phyloP scores from a whole-genome alignment of 345 rosid species.

The Eucalyptus curtisii region DNA sequence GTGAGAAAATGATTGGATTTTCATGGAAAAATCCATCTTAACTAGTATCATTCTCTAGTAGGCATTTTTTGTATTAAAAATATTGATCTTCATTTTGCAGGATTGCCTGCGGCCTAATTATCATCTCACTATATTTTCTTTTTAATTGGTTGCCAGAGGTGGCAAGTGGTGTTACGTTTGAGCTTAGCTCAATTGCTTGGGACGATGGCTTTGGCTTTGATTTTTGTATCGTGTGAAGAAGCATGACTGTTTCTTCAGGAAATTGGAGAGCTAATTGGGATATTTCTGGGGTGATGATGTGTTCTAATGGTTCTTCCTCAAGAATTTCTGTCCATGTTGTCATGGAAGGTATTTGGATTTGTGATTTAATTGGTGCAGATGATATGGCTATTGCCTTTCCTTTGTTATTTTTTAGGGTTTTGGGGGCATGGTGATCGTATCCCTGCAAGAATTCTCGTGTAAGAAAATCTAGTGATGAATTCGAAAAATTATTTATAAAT shows the following conservation, averaged over 20 bases:
- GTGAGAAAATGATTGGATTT: background rate
- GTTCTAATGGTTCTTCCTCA: background rate
- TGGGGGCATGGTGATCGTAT: background rate
- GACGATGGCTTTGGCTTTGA: background rate
- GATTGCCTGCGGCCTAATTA: background rate
- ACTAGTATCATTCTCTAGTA: too few relatives aligned
- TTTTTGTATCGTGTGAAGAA: background rate
- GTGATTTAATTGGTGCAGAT: background rate
- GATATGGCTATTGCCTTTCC: background rate
- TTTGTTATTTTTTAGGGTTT: background rate
- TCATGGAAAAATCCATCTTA: background rate
- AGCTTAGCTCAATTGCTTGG: background rate
- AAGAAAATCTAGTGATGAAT: background rate
- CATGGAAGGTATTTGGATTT: background rate
- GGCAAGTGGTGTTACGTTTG: background rate
- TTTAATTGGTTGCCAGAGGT: background rate
- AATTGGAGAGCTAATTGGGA: background rate
- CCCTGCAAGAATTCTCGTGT: background rate
- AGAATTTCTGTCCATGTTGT: background rate
- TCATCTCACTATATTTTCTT: background rate
- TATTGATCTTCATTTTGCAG: background rate
- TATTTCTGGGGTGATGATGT: background rate
- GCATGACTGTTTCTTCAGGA: background rate
- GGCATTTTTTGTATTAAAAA: background rate
- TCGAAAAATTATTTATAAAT: background rate